phyloP scores from a whole-genome alignment of 2,329 filamentous ascomycete species.

The Dothidotthia symphoricarpi region DNA sequence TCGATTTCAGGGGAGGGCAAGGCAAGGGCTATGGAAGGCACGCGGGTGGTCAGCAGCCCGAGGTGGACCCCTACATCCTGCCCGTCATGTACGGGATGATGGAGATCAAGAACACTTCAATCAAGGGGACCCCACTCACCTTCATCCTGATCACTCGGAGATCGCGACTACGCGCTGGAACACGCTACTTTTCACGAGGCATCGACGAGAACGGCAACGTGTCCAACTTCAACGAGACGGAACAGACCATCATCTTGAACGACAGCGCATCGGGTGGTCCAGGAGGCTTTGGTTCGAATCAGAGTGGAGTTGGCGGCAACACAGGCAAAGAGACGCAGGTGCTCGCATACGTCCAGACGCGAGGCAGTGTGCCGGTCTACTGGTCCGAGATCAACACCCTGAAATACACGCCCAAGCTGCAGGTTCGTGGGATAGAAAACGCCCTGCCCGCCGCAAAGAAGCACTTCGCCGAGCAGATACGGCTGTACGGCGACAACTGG shows the following conservation, averaged over 20 bases:
- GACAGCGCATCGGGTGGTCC: constrained; percentile 70
- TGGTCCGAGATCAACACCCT: constrained; percentile 96
- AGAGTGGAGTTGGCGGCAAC: constrained; percentile 63
- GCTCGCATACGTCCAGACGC: constrained; percentile 91
- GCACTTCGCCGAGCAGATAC: constrained; percentile 93
- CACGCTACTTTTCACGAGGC: constrained; percentile 90
- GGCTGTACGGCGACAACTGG: constrained; percentile 92
- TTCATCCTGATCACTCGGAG: constrained; percentile 85
- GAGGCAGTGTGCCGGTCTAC: constrained; percentile 91
- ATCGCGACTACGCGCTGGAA: constrained; percentile 84
- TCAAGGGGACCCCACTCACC: constrained; percentile 82
- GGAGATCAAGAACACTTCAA: constrained; percentile 79
- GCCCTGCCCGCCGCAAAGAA: constrained; percentile 74
- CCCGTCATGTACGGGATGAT: constrained; percentile 97
- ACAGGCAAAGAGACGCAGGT: constrained; percentile 78
- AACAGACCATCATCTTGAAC: constrained; percentile 87
- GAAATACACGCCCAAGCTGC: constrained; percentile 85
- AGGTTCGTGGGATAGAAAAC: constrained; percentile 79
- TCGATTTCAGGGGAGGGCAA: constrained; percentile 73
- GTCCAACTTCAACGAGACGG: constrained; percentile 99
- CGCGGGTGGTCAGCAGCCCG: constrained; percentile 68
- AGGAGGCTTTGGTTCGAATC: constrained; percentile 75
- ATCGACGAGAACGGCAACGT: constrained; percentile 91
- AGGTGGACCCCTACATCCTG: constrained; percentile 85
- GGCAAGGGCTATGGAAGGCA: constrained; percentile 54